These are phyloP conservation scores for Bondarzewia mesenterica DNA, from an alignment of 1,284 basidiomycete species.

Conservation along the genomic window DNA sequence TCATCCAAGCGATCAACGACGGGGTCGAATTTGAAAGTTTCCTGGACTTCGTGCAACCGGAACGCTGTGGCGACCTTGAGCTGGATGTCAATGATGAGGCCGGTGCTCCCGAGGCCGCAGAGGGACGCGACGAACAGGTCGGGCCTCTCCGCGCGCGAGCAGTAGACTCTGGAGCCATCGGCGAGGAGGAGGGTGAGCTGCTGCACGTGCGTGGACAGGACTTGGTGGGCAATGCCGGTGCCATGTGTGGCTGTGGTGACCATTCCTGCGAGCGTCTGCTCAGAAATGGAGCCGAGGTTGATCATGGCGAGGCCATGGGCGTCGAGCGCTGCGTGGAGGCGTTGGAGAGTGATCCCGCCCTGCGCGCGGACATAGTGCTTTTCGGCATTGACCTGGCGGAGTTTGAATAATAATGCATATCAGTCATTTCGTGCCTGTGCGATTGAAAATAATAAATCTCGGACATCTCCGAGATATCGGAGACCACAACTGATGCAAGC, in stretches of 20 bases:
- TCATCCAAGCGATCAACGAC: conserved; percentile 47
- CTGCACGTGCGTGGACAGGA: conserved; percentile 79
- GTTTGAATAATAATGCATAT: conserved; percentile 6
- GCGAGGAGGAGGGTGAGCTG: conserved; percentile 71
- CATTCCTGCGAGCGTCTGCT: conserved; percentile 93
- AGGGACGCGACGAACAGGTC: conserved; percentile 90
- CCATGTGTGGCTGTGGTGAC: conserved; percentile 96
- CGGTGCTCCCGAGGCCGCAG: conserved; percentile 91
- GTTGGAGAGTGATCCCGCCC: conserved; percentile 74
- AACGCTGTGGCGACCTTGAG: conserved; percentile 81
- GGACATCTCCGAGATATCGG: conserved; percentile 1
- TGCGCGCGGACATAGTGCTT: conserved; percentile 66
- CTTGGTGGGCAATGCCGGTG: conserved; percentile 74
- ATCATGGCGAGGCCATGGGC: conserved; percentile 76
- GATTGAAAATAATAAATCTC: conserved; percentile 3
- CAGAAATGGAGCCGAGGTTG: conserved; percentile 94
- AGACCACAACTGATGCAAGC: conserved; percentile 14
- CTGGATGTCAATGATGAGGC: conserved; percentile 77
- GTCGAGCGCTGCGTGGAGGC: conserved; percentile 63
- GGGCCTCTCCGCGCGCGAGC: conserved; percentile 54
- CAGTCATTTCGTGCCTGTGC: conserved; percentile 9
- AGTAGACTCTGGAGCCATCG: conserved; percentile 60
- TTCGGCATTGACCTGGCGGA: conserved; percentile 59
- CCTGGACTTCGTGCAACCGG: conserved; percentile 72
- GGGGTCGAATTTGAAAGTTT: conserved; percentile 59